Conservation (phyloP, 306 rosid genomes). For the Crataegus laevigata region DNA sequence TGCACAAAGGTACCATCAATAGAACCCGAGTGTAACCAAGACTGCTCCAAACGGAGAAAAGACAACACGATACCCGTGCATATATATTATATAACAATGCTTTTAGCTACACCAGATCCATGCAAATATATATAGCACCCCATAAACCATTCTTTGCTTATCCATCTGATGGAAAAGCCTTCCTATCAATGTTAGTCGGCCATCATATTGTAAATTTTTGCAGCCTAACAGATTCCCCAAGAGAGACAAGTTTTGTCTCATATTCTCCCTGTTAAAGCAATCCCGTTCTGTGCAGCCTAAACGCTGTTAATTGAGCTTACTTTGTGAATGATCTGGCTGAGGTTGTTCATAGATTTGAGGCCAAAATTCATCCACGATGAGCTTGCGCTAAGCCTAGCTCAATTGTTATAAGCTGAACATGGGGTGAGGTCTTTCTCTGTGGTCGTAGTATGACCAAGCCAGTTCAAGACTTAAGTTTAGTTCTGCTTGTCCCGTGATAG, state of each 20-base stretch:
- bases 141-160: background rate
- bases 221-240: background rate
- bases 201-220: background rate
- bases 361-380: background rate
- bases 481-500: background rate
- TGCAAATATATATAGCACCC: background rate
- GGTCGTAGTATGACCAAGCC: background rate
- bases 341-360: background rate
- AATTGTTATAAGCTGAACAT: background rate
- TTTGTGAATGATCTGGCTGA: background rate
- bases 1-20: background rate
- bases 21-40: background rate
- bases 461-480: background rate
- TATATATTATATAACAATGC: too few relatives aligned
- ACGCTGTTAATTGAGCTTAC: background rate
- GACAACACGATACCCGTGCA: background rate
- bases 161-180: background rate
- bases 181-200: background rate
- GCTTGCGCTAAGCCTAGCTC: background rate
- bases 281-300: background rate
- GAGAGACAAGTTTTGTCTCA: background rate
- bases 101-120: too few relatives aligned
- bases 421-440: background rate
- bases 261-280: background rate
- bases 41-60: background rate